Evolutionary conservation across 305 asterid species (phyloP).

Genomic region (Fraxinus floribunda): DNA sequence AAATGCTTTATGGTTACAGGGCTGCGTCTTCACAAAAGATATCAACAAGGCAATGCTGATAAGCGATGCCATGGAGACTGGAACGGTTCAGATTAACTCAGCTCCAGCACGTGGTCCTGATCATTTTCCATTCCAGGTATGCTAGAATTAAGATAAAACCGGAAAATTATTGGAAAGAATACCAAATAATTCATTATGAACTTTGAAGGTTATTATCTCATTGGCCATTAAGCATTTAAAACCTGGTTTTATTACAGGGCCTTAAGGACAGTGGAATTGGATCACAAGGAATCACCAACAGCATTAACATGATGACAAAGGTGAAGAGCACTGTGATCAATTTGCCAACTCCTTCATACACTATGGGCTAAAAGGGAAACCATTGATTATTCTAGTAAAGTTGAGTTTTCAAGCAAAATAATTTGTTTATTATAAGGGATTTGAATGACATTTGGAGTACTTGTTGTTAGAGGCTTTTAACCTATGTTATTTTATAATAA

Average conservation of each 20-base stretch:
- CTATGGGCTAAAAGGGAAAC: slow-evolving; percentile 61
- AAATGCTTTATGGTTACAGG: slow-evolving; percentile 38
- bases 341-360: slow-evolving; percentile 84
- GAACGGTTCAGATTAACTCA: slow-evolving; percentile 91
- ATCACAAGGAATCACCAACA: slow-evolving; percentile 88
- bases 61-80: slow-evolving; percentile 93
- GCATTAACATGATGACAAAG: slow-evolving; percentile 96
- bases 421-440: not conserved
- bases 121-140: slow-evolving; percentile 93
- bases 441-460: not conserved
- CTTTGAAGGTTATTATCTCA: not conserved
- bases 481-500: not conserved
- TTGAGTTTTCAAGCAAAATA: not conserved
- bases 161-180: not conserved
- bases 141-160: not conserved
- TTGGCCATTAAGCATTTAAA: not conserved
- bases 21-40: slow-evolving; percentile 85
- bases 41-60: slow-evolving; percentile 89
- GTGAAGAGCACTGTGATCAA: slow-evolving; percentile 91
- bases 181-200: not conserved
- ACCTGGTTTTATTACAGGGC: slow-evolving; percentile 46
- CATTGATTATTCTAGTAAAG: not conserved
- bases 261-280: slow-evolving; percentile 96
- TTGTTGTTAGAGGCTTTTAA: not conserved
- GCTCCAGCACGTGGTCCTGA: slow-evolving; percentile 99